Base-by-base conservation (phyloP, 2,329 filamentous ascomycete species). In the Fusarium pilosicola region DNA sequence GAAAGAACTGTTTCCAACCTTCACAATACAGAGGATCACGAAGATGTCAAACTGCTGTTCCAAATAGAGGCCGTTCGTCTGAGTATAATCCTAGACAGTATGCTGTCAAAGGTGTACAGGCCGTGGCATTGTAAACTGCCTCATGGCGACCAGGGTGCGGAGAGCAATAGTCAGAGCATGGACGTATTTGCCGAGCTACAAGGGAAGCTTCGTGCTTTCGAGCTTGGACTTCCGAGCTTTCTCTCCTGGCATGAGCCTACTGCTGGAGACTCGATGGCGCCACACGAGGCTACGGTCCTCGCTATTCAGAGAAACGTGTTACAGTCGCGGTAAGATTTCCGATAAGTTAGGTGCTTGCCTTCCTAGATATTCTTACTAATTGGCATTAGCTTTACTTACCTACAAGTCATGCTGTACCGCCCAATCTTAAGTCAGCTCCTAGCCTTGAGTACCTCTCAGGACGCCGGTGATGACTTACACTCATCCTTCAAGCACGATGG, bases 401-500 rank as follows among this genome's bases (percentile, higher is more conserved):
- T 59, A 3, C 18, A 18, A 5, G 56, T 59, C 24, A 59, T 59
- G 42, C 42, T 59, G 17, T 59, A 59, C 20, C 56, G 56, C 30
- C 56, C 56, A 17, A 59, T 59, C 6, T 5, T 59, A 0, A 59
- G 30, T 38, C 56, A 59, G 6, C 32, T 59, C 0, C 4, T 59
- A 2, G 56, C 56, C 15, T 11, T 49, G 5, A 26, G 7, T 15
- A 49, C 42, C 1, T 39, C 56, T 0, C 30, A 24, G 7, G 42
- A 18, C 2, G 7, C 8, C 7, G 11, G 18, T 18, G 24, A 49
- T 3, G 56, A 49, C 7, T 20, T 59, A 9, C 42, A 59, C 20
- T 49, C 41, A 49, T 59, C 56, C 0, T 59, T 59, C 24, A 59
- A 49, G 12, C 56, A 49, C 8, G 56, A 59, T 6, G 56, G 56